Evolutionary conservation across 2,329 filamentous ascomycete species (phyloP).

Genomic region (Apiospora hydei): DNA sequence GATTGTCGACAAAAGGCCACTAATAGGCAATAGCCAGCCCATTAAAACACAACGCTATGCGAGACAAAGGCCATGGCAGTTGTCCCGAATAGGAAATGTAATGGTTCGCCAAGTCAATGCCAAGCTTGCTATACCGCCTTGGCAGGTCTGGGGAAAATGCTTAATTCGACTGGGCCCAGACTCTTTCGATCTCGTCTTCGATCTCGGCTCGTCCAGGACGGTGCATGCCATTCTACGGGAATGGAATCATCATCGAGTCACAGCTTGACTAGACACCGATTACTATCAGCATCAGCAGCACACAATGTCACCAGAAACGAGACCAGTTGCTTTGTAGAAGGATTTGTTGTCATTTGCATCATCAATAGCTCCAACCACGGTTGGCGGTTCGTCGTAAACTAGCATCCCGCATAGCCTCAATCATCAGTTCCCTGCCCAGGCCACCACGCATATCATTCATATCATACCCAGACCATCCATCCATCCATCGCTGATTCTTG

Average conservation of each 20-base stretch:
- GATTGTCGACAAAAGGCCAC: not conserved
- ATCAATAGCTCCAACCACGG: slow-evolving; percentile 1
- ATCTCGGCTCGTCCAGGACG: too few relatives aligned
- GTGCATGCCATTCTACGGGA: not conserved
- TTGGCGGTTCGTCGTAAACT: not conserved
- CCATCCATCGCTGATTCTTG: not conserved
- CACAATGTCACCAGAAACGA: not conserved
- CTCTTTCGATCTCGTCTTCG: not conserved
- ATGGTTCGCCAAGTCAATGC: slow-evolving; percentile 18
- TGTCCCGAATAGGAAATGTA: slow-evolving; percentile 10
- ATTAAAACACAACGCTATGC: slow-evolving; percentile 1
- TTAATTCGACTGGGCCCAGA: slow-evolving; percentile 12
- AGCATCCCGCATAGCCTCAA: not conserved
- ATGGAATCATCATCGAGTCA: not conserved
- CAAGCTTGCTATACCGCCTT: slow-evolving; percentile 5
- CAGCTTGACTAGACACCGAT: not conserved
- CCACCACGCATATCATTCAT: not conserved
- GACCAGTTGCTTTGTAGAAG: not conserved
- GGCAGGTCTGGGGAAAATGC: slow-evolving; percentile 7
- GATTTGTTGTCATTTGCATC: not conserved
- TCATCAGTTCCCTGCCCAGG: not conserved
- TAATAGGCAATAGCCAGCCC: not conserved
- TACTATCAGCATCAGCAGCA: not conserved
- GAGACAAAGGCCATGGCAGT: not conserved
- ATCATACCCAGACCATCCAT: not conserved